Evolutionary conservation across 2,329 filamentous ascomycete genomes (phyloP), one percentile per base, ranked within the genome.

Genomic region (Xylariales sp.): DNA sequence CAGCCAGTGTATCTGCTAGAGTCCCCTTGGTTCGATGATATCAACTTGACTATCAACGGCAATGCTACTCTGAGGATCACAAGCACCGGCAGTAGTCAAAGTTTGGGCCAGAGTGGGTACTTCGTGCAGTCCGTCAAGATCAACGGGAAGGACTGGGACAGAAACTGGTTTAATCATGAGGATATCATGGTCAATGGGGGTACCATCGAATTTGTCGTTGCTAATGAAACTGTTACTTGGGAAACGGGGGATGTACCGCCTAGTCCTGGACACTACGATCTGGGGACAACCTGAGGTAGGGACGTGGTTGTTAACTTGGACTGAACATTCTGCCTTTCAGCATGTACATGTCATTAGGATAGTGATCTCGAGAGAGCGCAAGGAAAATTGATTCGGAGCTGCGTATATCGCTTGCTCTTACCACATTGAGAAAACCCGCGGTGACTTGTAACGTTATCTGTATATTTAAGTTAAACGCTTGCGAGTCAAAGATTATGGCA

Each of bases 1-100:
- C 69, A 71, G 16, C 64, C 68, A 0, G 59, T 70, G 0, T 74
- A 74, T 49, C 55, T 74, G 4, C 51, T 72, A 1, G 62, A 62
- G 4, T 67, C 64, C 9, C 69, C 70, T 0, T 69, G 68, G 60
- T 74, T 73, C 42, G 18, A 12, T n/a, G 38, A 40, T 20, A 33
- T 40, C 14, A 40, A 40, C n/a, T 24, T 40, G 12, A 40, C 38
- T 11, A 20, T 40, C 20, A 40, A 40, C 19, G 21, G 28, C 38
- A 34, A 40, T 16, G 16, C 24, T 19, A 40, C 38, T 11, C 27
- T 40, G 4, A 28, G 38, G 14, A 33, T 40, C 20, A 40, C 38
- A 19, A 40, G 28, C 18, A 33, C 11, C n/a, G 35, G 35, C 4
- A 19, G 25, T 7, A 14, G 19, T 11, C 18, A 10, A 6, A 40